These are phyloP conservation scores for Trichoderma oligosporum DNA, from an alignment of 2,329 filamentous ascomycete species.

Conservation along the genomic window DNA sequence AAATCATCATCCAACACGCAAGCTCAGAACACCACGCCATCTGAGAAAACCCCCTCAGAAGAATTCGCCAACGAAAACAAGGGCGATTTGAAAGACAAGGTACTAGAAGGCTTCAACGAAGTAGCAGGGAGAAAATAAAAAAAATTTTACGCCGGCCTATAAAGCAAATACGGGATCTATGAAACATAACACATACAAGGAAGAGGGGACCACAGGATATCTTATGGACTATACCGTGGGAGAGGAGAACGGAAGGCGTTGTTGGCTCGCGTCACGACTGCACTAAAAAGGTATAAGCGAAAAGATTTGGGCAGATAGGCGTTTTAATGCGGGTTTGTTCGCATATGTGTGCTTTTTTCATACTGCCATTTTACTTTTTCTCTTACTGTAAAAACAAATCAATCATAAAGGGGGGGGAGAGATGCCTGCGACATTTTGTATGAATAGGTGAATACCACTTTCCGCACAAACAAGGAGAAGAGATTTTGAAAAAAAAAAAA, in stretches of 20 bases:
- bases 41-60: constrained; percentile 7
- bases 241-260: neutral
- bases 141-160: neutral
- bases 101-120: constrained; percentile 41
- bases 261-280: constrained; percentile 13
- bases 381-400: neutral
- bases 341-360: constrained; percentile 1
- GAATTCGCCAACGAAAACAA: constrained; percentile 22
- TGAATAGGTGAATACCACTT: constrained; percentile 14
- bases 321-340: neutral
- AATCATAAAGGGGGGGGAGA: neutral
- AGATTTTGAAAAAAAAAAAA: neutral
- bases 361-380: neutral
- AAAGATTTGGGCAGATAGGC: constrained; percentile 11
- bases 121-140: constrained; percentile 32
- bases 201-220: neutral
- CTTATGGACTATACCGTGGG: neutral
- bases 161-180: neutral
- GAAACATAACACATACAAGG: neutral
- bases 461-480: neutral
- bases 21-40: neutral
- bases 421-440: constrained; percentile 4
- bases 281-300: neutral
- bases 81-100: constrained; percentile 37
- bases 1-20: constrained; percentile 26